Base-by-base conservation (phyloP, 305 asterid genomes). In the Solanum hybrid region DNA sequence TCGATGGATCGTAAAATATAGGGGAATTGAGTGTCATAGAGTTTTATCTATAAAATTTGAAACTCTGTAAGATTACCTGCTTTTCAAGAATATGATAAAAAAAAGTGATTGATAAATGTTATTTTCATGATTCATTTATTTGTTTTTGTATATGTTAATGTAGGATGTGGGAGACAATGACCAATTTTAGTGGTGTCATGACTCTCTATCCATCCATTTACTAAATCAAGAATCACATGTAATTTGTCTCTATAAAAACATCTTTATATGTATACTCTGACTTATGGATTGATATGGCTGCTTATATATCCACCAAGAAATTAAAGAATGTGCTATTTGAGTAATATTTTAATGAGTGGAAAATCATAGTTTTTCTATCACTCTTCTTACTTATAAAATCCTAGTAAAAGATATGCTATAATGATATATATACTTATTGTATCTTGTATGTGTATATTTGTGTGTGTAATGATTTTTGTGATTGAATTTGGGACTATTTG, bases 91-190 rank as follows among this genome's bases (percentile, higher is more conserved):
- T 61, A 61, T 20, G 3, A 79, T 20, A 76, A 11, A 9, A 2
- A 76, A 10, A 79, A 79, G 0, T 79, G 31, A 79, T 0, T 4
- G 7, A 1, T 22, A n/a, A 6, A n/a, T 1, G 6, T 0, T 22
- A 36, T n/a, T 79, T 79, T 32, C 27, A 4, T 1, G 0, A 32
- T 2, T 14, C 0, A 15, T 41, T 83, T 22, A 5, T 26, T 27
- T 38, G 45, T 29, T 75, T 79, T 80, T n/a, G 86, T 80, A 37
- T 24, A 80, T 7, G 86, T 24, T 80, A 6, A 80, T 37, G 86
- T 6, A 80, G 88, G 88, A 84, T 84, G 88, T 31, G 88, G 88
- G 45, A 57, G 76, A 51, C 88, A 57, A 84, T 84, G 77, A 84
- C 41, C 77, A 57, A 78, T 1, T 22, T 51, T 84, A 51, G 88